Conservation (phyloP, 495 filamentous ascomycete species). For the Daldinia vernicosa region DNA sequence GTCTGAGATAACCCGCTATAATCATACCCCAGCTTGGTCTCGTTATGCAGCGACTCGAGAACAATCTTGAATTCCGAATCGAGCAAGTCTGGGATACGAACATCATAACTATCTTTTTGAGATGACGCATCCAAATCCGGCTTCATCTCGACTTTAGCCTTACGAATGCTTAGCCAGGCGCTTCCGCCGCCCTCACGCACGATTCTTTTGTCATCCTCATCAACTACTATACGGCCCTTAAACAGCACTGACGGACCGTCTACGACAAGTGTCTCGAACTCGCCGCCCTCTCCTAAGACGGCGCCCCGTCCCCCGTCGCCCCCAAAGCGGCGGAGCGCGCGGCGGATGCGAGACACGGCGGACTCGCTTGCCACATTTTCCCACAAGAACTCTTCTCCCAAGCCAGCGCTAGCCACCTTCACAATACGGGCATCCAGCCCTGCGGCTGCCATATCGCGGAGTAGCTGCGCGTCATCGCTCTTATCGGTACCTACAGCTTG, state of each 20-base stretch:
- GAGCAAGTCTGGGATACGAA: constrained; percentile 59
- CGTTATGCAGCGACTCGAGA: constrained; percentile 2
- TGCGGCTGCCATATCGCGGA: constrained; percentile 81
- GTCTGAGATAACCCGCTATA: constrained; percentile 2
- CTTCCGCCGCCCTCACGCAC: constrained; percentile 75
- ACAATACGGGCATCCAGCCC: constrained; percentile 87
- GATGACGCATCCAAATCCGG: constrained; percentile 3
- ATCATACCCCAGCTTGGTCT: constrained; percentile 9
- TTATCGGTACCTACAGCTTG: constrained; percentile 1
- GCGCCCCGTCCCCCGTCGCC: constrained; percentile 64
- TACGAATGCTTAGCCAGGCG: constrained; percentile 66
- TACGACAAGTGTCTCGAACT: constrained; percentile 93
- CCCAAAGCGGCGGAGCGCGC: constrained; percentile 74
- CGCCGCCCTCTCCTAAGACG: constrained; percentile 89
- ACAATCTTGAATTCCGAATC: constrained; percentile 55
- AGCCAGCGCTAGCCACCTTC: constrained; percentile 91
- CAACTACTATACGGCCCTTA: constrained; percentile 73
- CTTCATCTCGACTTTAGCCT: constrained; percentile 67
- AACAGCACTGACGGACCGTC: constrained; percentile 79
- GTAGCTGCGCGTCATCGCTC: constrained; percentile 60
- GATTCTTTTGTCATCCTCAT: constrained; percentile 59
- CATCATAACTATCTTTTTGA: constrained; percentile 25
- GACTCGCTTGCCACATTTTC: constrained; percentile 70
- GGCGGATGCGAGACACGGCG: constrained; percentile 64
- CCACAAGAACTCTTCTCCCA: constrained; percentile 86